Percentiles rank a stretch among this genome's conserved stretches.
These are phyloP conservation scores for Bacidia gigantensis DNA, from an alignment of 495 filamentous ascomycete genomes.

Conservation along the genomic window DNA sequence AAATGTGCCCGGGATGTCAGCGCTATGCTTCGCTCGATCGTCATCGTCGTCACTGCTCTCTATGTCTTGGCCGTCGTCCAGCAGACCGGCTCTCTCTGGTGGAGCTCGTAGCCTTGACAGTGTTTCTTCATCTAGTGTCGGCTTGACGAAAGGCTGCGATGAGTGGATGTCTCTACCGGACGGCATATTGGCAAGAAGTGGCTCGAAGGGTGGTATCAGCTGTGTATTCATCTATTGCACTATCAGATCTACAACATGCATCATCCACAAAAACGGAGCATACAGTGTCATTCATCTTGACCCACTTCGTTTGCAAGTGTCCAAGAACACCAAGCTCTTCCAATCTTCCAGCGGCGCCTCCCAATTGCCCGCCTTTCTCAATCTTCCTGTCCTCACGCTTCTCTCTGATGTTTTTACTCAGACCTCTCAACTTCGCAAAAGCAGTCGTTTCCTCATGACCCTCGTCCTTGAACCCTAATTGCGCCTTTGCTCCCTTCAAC, in stretches of 20 bases:
- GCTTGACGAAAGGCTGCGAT: constrained; percentile 44
- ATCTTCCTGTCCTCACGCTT: constrained; percentile 52
- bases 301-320: constrained; percentile 81
- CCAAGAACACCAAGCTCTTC: constrained; percentile 81
- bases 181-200: constrained; percentile 62
- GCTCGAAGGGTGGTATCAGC: constrained; percentile 50
- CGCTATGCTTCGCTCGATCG: constrained; percentile 27
- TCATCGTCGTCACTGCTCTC: constrained; percentile 22
- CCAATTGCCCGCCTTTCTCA: constrained; percentile 59
- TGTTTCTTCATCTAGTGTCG: constrained; percentile 40
- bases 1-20: constrained; percentile 34
- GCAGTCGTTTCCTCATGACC: constrained; percentile 27
- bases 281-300: constrained; percentile 83
- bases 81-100: constrained; percentile 26
- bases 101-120: constrained; percentile 37
- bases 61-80: constrained; percentile 13
- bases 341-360: constrained; percentile 64
- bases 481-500: constrained; percentile 56
- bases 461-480: constrained; percentile 42
- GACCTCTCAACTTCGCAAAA: constrained; percentile 42
- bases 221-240: constrained; percentile 64
- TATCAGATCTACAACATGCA: not conserved
- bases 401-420: constrained; percentile 61
- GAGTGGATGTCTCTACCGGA: constrained; percentile 77
- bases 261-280: constrained; percentile 21